Evolutionary conservation across 495 filamentous ascomycete genomes (phyloP), one percentile per base, ranked within the genome.

Genomic region (Trichocladium antarcticum): DNA sequence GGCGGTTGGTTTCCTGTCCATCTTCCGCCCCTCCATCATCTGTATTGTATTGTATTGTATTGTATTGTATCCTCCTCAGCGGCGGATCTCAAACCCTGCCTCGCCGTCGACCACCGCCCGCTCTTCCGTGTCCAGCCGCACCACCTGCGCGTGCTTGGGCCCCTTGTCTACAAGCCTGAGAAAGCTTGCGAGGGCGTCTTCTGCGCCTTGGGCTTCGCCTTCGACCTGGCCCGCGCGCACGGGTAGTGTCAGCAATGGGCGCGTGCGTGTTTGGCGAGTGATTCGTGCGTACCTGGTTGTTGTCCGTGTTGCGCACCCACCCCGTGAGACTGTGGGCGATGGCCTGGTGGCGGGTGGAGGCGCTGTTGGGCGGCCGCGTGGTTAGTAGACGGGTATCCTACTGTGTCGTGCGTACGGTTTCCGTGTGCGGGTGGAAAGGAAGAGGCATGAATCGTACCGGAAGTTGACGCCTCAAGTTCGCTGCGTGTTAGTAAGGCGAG

Each of bases 201-300:
- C 72, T 12, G 74, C 65, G 28, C 89, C 89, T 58, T 96, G 89
- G 2, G 82, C 87, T 68, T 96, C 89, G 35, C 89, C 89, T 62
- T 84, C 80, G n/a, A 96, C 88, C 84, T 92, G 51, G 24, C 7
- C 39, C 28, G 32, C 28, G 32, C 28, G 6, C 53, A 14, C 12
- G 45, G 42, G 2, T 6, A 32, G 11, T 32, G 6, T 54, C 28
- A 37, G 17, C 16, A 11, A 28, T 15, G 37, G 37, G 46, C 41
- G 21, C 11, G 12, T 11, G 19, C 16, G 3, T 37, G 8, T 42
- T 5, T 22, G 29, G 9, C 6, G 16, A 17, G 24, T 5, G 2
- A 20, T 21, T 14, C 4, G 37, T 15, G 27, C 32, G 28, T 60
- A 85, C 87, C 63, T 82, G 80, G 41, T 83, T 83, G 49, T 83